phyloP scores from a whole-genome alignment of 257 asterid genomes.

The Solanum phureja region DNA sequence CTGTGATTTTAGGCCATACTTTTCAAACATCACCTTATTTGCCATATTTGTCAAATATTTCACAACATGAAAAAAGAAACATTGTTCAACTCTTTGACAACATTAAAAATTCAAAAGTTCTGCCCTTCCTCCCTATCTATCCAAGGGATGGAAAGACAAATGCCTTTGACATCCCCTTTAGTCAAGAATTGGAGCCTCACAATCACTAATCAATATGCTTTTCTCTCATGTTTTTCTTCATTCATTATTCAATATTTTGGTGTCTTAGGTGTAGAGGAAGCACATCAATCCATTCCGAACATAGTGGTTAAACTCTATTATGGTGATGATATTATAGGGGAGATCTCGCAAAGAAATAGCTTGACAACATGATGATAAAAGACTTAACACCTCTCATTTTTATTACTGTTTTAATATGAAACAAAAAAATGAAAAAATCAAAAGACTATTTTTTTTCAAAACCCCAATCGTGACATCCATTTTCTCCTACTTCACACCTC shows the following conservation, averaged over 20 bases:
- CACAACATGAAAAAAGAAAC: too few relatives aligned
- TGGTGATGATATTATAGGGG: fast-evolving
- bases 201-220: neutral
- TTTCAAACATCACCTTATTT: too few relatives aligned
- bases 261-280: neutral
- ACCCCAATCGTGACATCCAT: neutral
- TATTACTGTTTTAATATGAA: neutral
- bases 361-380: neutral
- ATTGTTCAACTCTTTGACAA: too few relatives aligned
- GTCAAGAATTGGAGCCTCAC: neutral
- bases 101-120: too few relatives aligned
- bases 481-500: neutral
- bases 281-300: neutral
- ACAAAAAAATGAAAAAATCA: too few relatives aligned
- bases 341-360: neutral
- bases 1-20: too few relatives aligned
- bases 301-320: neutral
- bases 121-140: neutral
- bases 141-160: too few relatives aligned
- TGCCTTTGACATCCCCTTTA: too few relatives aligned
- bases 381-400: neutral
- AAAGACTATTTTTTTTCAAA: neutral
- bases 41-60: too few relatives aligned
- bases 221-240: too few relatives aligned
- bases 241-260: too few relatives aligned